phyloP scores from a whole-genome alignment of 106 monocot genomes.

The Dendrobium officinale region DNA sequence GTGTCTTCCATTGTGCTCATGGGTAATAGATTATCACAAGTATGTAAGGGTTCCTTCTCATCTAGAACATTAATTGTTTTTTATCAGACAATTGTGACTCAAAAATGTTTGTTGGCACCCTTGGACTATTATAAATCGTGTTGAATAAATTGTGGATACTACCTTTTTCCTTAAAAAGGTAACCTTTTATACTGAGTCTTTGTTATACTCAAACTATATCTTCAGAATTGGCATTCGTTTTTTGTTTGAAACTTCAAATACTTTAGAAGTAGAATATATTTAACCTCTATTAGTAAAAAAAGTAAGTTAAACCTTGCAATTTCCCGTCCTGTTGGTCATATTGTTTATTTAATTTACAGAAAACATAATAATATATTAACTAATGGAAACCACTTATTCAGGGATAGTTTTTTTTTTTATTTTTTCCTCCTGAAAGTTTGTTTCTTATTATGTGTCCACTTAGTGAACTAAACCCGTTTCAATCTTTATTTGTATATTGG shows the following conservation, averaged over 20 bases:
- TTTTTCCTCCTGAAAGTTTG: neutral
- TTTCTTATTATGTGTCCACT: neutral
- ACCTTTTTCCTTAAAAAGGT: neutral
- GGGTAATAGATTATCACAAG: constrained; percentile 91
- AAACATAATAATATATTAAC: neutral
- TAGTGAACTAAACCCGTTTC: neutral
- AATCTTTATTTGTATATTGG: neutral
- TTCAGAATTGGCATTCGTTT: neutral
- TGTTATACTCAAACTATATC: neutral
- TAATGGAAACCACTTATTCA: neutral
- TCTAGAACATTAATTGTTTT: neutral
- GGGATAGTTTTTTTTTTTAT: neutral
- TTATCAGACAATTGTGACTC: neutral
- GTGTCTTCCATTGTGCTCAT: constrained; percentile 92
- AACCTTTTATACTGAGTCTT: neutral
- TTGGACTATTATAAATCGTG: neutral
- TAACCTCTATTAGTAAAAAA: neutral
- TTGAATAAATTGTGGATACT: neutral
- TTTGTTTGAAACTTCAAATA: neutral
- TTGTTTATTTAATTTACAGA: neutral
- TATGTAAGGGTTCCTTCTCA: constrained; percentile 6
- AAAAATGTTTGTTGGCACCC: neutral
- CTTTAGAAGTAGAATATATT: neutral
- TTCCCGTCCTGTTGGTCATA: neutral
- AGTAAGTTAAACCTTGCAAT: neutral